Evolutionary conservation across 495 filamentous ascomycete species (phyloP).

Genomic region (Penicillium alfredii): DNA sequence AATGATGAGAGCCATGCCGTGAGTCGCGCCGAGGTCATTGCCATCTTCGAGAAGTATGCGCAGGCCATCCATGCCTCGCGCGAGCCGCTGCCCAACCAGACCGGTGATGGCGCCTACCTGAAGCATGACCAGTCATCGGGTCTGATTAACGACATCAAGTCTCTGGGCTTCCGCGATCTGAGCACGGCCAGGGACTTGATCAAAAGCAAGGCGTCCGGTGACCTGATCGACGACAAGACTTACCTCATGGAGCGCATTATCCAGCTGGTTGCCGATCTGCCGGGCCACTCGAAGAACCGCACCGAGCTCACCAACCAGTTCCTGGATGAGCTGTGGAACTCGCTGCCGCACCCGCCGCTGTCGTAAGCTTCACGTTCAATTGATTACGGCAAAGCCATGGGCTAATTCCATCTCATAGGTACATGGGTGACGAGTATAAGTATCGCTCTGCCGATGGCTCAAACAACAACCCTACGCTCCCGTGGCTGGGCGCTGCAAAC

Average conservation of each 20-base stretch:
- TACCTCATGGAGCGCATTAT: slow-evolving; percentile 75
- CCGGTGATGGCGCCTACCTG: slow-evolving; percentile 53
- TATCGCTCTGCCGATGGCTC: slow-evolving; percentile 74
- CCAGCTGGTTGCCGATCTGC: slow-evolving; percentile 61
- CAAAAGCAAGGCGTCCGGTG: slow-evolving; percentile 48
- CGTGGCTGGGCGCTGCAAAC: slow-evolving; percentile 51
- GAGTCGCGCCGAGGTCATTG: slow-evolving; percentile 35
- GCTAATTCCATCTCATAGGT: slow-evolving; percentile 30
- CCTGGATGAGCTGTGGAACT: slow-evolving; percentile 64
- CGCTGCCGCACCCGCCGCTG: slow-evolving; percentile 47
- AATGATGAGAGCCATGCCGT: slow-evolving; percentile 31
- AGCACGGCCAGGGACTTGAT: slow-evolving; percentile 50
- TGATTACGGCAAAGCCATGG: background rate
- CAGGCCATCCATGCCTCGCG: slow-evolving; percentile 60
- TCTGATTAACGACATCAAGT: slow-evolving; percentile 57
- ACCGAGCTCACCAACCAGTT: slow-evolving; percentile 63
- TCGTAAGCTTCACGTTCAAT: slow-evolving; percentile 29
- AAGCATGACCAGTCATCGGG: slow-evolving; percentile 49
- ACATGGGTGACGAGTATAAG: slow-evolving; percentile 57
- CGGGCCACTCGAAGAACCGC: slow-evolving; percentile 54
- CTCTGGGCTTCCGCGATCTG: slow-evolving; percentile 54
- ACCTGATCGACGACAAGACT: slow-evolving; percentile 66
- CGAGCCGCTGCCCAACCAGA: slow-evolving; percentile 61
- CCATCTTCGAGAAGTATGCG: slow-evolving; percentile 54
- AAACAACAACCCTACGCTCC: slow-evolving; percentile 53